A percentile compares a stretch with the other conserved stretches of the same genome.
These are phyloP conservation scores for Mycena metata DNA, from an alignment of 768 basidiomycete species.

Conservation along the genomic window DNA sequence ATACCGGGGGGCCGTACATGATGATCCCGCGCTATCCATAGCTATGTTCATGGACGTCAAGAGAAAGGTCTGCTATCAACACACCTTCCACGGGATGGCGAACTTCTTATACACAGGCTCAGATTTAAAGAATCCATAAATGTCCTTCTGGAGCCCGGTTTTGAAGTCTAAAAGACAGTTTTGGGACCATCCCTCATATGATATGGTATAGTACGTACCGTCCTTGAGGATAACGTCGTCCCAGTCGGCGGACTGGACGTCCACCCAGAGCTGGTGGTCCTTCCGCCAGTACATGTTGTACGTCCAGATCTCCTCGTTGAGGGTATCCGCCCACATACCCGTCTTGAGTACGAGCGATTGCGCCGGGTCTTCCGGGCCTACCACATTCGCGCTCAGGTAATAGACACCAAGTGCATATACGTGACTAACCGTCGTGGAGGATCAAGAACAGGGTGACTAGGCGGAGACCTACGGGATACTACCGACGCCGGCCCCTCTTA, in stretches of 20 bases:
- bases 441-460: background rate
- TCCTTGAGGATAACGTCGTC: slow-evolving; percentile 80
- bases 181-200: too few species aligned
- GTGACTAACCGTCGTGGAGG: background rate
- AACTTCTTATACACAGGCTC: slow-evolving; percentile 80
- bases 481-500: too few species aligned
- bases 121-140: slow-evolving; percentile 85
- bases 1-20: slow-evolving; percentile 85
- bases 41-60: slow-evolving; percentile 1
- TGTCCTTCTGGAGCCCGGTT: slow-evolving; percentile 74
- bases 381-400: too few species aligned
- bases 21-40: slow-evolving; percentile 78
- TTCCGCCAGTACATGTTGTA: slow-evolving; percentile 72
- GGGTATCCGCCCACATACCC: slow-evolving; percentile 64
- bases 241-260: slow-evolving; percentile 80
- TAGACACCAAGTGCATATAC: background rate
- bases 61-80: background rate
- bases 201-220: too few species aligned
- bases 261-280: slow-evolving; percentile 69
- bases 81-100: slow-evolving; percentile 87
- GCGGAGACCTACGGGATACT: too few species aligned
- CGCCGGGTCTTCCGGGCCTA: slow-evolving; percentile 61
- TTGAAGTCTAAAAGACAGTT: too few species aligned
- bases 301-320: slow-evolving; percentile 83
- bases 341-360: slow-evolving; percentile 66